phyloP scores from a whole-genome alignment of 2,329 filamentous ascomycete genomes.

The Bipolaris oryzae region DNA sequence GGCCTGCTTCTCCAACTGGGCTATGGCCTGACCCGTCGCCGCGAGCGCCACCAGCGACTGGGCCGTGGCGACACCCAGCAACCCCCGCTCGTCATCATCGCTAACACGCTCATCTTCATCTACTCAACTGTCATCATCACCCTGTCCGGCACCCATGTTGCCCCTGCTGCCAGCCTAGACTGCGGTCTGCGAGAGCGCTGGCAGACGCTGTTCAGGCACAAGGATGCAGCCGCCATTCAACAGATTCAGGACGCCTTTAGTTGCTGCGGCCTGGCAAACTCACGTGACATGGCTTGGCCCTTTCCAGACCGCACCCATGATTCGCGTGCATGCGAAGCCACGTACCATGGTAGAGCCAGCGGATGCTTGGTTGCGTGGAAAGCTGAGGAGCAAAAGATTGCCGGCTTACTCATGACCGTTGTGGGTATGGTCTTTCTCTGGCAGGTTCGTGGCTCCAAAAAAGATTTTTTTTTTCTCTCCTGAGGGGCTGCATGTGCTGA shows the following conservation, averaged over 20 bases:
- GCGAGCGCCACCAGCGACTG: conserved; percentile 36
- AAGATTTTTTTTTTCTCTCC: neutral
- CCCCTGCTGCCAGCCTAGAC: conserved; percentile 47
- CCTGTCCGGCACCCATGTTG: conserved; percentile 52
- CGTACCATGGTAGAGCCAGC: conserved; percentile 52
- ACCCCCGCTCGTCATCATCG: conserved; percentile 47
- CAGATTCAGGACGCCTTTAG: conserved; percentile 68
- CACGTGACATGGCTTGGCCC: conserved; percentile 67
- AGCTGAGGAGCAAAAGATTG: conserved; percentile 59
- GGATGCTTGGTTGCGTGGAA: conserved; percentile 64
- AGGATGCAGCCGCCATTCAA: conserved; percentile 59
- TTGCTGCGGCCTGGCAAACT: conserved; percentile 69
- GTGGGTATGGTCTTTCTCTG: conserved; percentile 44
- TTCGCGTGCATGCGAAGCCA: conserved; percentile 52
- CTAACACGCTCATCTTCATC: conserved; percentile 48
- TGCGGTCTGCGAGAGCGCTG: conserved; percentile 65
- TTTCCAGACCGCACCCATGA: conserved; percentile 54
- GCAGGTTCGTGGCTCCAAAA: conserved; percentile 28
- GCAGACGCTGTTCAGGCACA: conserved; percentile 59
- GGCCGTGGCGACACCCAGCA: conserved; percentile 43
- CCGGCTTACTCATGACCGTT: conserved; percentile 62
- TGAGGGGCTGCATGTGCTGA: conserved; percentile 1
- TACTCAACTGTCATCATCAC: conserved; percentile 54
- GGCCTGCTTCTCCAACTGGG: conserved; percentile 52
- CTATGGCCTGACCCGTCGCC: conserved; percentile 42